Evolutionary conservation across 805 yeast species (phyloP), one percentile per base, ranked within the genome.

Genomic region (Lachancea kluyveri): DNA sequence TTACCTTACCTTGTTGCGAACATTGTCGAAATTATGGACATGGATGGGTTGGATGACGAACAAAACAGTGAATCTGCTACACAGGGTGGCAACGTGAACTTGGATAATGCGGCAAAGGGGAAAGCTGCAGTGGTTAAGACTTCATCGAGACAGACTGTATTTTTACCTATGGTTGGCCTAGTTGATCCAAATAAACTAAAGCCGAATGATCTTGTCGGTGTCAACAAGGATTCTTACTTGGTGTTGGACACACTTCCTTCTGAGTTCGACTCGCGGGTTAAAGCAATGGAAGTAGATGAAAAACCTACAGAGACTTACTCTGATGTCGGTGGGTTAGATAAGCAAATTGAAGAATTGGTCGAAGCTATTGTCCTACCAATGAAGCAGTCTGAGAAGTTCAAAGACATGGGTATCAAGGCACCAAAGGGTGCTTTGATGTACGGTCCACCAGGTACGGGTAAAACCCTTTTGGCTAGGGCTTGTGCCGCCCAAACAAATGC

Each of bases 401-500:
- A 84, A 55, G 77, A 77, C 37, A 68, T 92, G 62, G 99, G 99
- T 35, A 88, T 92, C 54, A 90, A 84, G 57, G 94, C 98, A 10
- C 98, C 98, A 37, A 92, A 92, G 60, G 98, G 98, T 59, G 97
- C 96, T 3, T 69, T 92, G 33, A 86, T 92, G 88, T 92, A 92
- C 57, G 99, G 99, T 21, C 97, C 99, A 6, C 99, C 99, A 33
- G 99, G 99, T 59, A 92, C 98, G 2, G 99, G 99, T 59, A 92
- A 92, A 63, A 92, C 98, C 2, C 67, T 92, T 40, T 70, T 92
- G 45, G 99, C 99, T 7, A 79, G 96, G 58, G 98, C 98, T 2
- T 94, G 96, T 65, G 99, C 99, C 15, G 96, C 96, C 33, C 97
- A 92, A 60, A 85, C 97, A 1, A 87, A 88, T 60, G 98, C 98